Percentiles rank a stretch among this genome's conserved stretches.
phyloP scores from a whole-genome alignment of 2,329 filamentous ascomycete species.

The Colletotrichum musae region DNA sequence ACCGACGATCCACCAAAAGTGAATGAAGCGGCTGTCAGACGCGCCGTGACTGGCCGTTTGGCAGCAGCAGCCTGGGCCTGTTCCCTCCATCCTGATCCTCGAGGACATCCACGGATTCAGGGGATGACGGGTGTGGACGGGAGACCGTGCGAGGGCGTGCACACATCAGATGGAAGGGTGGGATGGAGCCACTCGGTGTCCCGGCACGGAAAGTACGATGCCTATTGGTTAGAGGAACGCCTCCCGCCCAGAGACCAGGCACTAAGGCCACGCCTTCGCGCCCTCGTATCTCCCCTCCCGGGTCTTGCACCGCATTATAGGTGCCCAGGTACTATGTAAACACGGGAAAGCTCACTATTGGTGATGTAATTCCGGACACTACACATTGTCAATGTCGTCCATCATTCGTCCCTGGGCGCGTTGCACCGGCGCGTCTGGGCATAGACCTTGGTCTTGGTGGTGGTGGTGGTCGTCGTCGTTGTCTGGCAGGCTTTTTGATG shows the following conservation, averaged over 20 bases:
- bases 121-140: constrained; percentile 26
- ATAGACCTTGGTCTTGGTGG: constrained; percentile 15
- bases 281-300: constrained; percentile 11
- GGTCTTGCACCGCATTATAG: not conserved
- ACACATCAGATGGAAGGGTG: constrained; percentile 10
- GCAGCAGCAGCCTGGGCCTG: constrained; percentile 20
- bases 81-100: not conserved
- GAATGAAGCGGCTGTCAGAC: constrained; percentile 31
- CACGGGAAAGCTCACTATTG: constrained; percentile 15
- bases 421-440: constrained; percentile 35
- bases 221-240: constrained; percentile 12
- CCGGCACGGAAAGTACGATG: constrained; percentile 1
- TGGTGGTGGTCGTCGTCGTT: constrained; percentile 6
- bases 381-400: not conserved
- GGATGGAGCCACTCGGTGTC: constrained; percentile 28
- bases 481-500: not conserved
- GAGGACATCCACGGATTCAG: constrained; percentile 22
- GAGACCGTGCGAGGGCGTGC: constrained; percentile 26
- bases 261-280: constrained; percentile 15
- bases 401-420: constrained; percentile 21
- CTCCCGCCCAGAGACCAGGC: too few relatives aligned
- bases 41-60: constrained; percentile 22
- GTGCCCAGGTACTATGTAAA: not conserved
- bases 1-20: constrained; percentile 14
- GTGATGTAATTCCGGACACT: constrained; percentile 33